Evolutionary conservation across 768 basidiomycete genomes (phyloP).

Genomic region (Leccinum barrowsii): DNA sequence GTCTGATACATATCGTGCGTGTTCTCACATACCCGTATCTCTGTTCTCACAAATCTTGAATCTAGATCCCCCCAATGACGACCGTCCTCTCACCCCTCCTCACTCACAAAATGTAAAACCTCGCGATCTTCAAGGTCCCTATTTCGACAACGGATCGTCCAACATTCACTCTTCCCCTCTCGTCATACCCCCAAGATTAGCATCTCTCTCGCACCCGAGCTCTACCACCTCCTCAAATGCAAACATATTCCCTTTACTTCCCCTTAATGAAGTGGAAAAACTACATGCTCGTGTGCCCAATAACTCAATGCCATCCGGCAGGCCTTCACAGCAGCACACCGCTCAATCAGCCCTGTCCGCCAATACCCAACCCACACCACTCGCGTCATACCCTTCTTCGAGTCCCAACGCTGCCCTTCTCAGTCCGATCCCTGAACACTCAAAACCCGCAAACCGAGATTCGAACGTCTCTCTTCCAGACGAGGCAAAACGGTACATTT

Average conservation of each 20-base stretch:
- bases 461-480: slow-evolving; percentile 72
- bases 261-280: slow-evolving; percentile 12
- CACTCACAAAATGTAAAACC: slow-evolving; percentile 13
- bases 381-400: slow-evolving; percentile 21
- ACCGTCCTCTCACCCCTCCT: slow-evolving; percentile 20
- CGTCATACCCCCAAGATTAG: slow-evolving; percentile 20
- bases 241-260: slow-evolving; percentile 19
- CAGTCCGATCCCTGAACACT: slow-evolving; percentile 30
- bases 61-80: slow-evolving; percentile 15
- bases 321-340: slow-evolving; percentile 8
- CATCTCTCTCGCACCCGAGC: slow-evolving; percentile 16
- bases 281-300: slow-evolving; percentile 1
- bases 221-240: slow-evolving; percentile 8
- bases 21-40: not conserved
- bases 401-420: slow-evolving; percentile 12
- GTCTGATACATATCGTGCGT: not conserved
- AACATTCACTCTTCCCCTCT: slow-evolving; percentile 6
- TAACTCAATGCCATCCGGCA: slow-evolving; percentile 1
- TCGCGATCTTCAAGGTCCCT: slow-evolving; percentile 8
- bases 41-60: not conserved
- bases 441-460: slow-evolving; percentile 49
- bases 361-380: slow-evolving; percentile 14
- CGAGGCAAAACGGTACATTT: slow-evolving; percentile 71
- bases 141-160: not conserved
- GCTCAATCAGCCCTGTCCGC: slow-evolving; percentile 14